Evolutionary conservation across 2,329 filamentous ascomycete genomes (phyloP), one percentile per base, ranked within the genome.

Genomic region (Cladosporium oxysporum): DNA sequence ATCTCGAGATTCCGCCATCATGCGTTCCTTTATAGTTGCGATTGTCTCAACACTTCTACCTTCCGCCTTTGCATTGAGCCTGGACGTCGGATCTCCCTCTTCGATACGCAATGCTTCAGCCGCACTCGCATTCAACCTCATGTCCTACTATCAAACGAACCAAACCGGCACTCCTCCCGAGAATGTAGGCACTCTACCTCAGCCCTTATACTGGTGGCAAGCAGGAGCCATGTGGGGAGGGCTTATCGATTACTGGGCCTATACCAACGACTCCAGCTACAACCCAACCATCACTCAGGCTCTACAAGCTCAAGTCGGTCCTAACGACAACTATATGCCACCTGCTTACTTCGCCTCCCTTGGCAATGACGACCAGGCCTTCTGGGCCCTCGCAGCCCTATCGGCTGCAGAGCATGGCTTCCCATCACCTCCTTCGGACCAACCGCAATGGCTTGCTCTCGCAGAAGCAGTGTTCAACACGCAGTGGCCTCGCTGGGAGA

Each of bases 381-480:
- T 95, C 79, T 96, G 92, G 92, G 91, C 86, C n/a, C 85, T 95
- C 82, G 87, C 91, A 1, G 90, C 89, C 67, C 90, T 96, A 83
- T 85, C 86, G 11, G 92, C 92, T 2, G 89, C 90, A 44, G 92
- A 96, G 78, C 86, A 89, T 72, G 88, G 88, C 69, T 94, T 90
- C 72, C 89, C 89, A 1, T 85, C 92, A 71, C 89, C 90, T 5
- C 7, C 57, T 28, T 69, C 74, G 44, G 83, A 86, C 0, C 69
- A 81, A 0, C 85, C 84, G 66, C 75, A 88, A 62, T 96, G 91
- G 91, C 83, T 95, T n/a, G 87, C 88, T 7, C 83, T 95, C 62
- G 89, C 86, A 0, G 90, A 93, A 76, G 90, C 89, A 12, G 90
- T 92, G 1, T 96, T 94, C 78, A 92, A 94, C 79, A 88, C 90